phyloP scores from a whole-genome alignment of 805 yeast species.

The Ogataea salicorniae region DNA sequence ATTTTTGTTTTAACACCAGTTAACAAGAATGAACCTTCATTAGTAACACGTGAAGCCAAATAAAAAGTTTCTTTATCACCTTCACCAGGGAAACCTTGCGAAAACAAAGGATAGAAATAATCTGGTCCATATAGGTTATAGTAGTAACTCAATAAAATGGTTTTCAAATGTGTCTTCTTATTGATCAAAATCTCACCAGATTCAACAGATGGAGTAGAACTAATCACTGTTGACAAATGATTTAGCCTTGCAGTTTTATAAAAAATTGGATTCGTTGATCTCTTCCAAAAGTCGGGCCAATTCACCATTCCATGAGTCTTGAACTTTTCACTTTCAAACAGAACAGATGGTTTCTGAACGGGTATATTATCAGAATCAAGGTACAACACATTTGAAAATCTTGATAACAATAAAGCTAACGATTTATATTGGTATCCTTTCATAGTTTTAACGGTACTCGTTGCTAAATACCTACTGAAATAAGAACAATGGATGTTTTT shows the following conservation, averaged over 20 bases:
- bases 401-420: slow-evolving; percentile 42
- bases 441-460: slow-evolving; percentile 7
- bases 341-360: slow-evolving; percentile 32
- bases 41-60: slow-evolving; percentile 53
- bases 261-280: slow-evolving; percentile 55
- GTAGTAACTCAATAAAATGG: slow-evolving; percentile 54
- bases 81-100: slow-evolving; percentile 73
- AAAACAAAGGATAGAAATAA: slow-evolving; percentile 60
- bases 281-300: slow-evolving; percentile 68
- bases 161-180: slow-evolving; percentile 52
- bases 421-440: slow-evolving; percentile 46
- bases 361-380: slow-evolving; percentile 49
- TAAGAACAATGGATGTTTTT: slow-evolving; percentile 38
- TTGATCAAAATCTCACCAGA: slow-evolving; percentile 65
- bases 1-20: slow-evolving; percentile 28
- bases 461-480: slow-evolving; percentile 31
- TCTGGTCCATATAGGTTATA: slow-evolving; percentile 64
- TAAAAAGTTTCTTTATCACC: slow-evolving; percentile 78
- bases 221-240: slow-evolving; percentile 26
- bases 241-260: slow-evolving; percentile 43
- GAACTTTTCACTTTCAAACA: slow-evolving; percentile 42
- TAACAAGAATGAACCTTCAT: slow-evolving; percentile 23
- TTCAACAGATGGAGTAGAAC: slow-evolving; percentile 57
- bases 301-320: slow-evolving; percentile 41
- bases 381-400: slow-evolving; percentile 41